Evolutionary conservation across 1,139 yeast genomes (phyloP).

Genomic region (Yamadazyma oceani): DNA sequence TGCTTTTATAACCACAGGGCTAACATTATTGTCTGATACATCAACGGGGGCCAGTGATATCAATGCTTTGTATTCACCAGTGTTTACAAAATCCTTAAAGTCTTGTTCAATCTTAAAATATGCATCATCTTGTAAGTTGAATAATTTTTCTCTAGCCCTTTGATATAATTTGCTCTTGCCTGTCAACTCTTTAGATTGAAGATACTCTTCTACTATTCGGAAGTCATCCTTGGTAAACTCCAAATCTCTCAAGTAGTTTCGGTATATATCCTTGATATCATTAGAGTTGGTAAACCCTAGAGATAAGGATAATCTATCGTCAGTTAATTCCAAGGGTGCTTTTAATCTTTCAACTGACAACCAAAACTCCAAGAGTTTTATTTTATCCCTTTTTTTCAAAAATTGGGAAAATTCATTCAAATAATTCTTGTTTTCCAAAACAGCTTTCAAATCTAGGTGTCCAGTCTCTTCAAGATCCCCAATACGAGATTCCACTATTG

Average conservation of each 20-base stretch:
- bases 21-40: slow-evolving; percentile 25
- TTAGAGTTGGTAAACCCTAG: slow-evolving; percentile 39
- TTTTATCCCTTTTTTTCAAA: slow-evolving; percentile 49
- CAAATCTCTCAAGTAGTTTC: slow-evolving; percentile 34
- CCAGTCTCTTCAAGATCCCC: slow-evolving; percentile 11
- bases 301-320: slow-evolving; percentile 16
- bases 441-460: slow-evolving; percentile 7
- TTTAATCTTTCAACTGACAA: slow-evolving; percentile 62
- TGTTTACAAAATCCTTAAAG: slow-evolving; percentile 17
- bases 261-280: slow-evolving; percentile 50
- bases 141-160: slow-evolving; percentile 55
- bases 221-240: slow-evolving; percentile 14
- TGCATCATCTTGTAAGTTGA: slow-evolving; percentile 57
- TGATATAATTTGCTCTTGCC: slow-evolving; percentile 27
- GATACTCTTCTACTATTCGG: slow-evolving; percentile 29
- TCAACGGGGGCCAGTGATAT: not conserved
- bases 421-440: slow-evolving; percentile 9
- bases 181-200: slow-evolving; percentile 16
- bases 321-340: slow-evolving; percentile 47
- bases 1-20: slow-evolving; percentile 50
- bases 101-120: slow-evolving; percentile 30
- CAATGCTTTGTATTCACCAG: slow-evolving; percentile 12
- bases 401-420: slow-evolving; percentile 54
- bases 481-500: slow-evolving; percentile 12
- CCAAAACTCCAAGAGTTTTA: slow-evolving; percentile 60